phyloP scores from a whole-genome alignment of 2,329 filamentous ascomycete species.

The Ophiostoma novo-ulmi region DNA sequence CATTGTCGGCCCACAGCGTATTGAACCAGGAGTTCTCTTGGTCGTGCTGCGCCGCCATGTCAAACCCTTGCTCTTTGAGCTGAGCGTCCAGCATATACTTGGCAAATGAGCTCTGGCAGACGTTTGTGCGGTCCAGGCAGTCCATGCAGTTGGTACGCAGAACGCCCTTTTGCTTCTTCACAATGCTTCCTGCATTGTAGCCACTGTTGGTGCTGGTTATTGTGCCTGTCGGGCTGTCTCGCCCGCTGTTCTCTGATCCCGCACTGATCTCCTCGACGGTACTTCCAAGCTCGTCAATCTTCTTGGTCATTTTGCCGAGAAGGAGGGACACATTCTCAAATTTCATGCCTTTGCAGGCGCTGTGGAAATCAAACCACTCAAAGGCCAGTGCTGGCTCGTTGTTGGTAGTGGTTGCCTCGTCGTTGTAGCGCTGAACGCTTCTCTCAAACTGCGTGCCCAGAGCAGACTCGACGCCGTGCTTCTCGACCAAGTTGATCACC shows the following conservation, averaged over 20 bases:
- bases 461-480: conserved; percentile 72
- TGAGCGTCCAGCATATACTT: conserved; percentile 77
- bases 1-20: conserved; percentile 93
- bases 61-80: conserved; percentile 68
- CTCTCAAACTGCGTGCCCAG: conserved; percentile 75
- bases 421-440: conserved; percentile 62
- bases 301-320: conserved; percentile 62
- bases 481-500: conserved; percentile 80
- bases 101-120: conserved; percentile 87
- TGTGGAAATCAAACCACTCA: conserved; percentile 98
- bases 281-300: conserved; percentile 67
- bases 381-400: conserved; percentile 53
- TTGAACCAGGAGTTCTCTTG: conserved; percentile 91
- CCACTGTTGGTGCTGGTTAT: conserved; percentile 7
- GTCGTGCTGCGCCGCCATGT: conserved; percentile 69
- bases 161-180: conserved; percentile 61
- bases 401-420: conserved; percentile 40
- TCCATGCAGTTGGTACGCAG: conserved; percentile 99
- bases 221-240: conserved; percentile 8
- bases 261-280: conserved; percentile 49
- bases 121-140: conserved; percentile 91
- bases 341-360: conserved; percentile 89
- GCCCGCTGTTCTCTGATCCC: neutral
- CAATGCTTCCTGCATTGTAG: conserved; percentile 32
- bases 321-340: conserved; percentile 90